Conservation (phyloP, 1,139 yeast species). For the Yamadazyma aaseri region DNA sequence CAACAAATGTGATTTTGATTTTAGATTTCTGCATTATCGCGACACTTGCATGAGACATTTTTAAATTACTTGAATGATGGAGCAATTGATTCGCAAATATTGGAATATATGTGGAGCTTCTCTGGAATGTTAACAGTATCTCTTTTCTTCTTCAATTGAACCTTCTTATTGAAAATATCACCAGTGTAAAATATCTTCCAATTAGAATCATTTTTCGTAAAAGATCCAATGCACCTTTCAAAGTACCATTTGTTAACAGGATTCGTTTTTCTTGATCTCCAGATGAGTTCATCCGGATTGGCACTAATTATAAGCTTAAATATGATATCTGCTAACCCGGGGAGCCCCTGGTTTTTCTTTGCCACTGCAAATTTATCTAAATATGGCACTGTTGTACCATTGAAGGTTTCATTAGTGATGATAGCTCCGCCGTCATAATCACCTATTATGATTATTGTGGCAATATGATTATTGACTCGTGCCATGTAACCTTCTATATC, state of each 20-base stretch:
- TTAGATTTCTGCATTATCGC: neutral
- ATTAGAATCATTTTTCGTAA: slow-evolving; percentile 48
- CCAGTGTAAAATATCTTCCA: slow-evolving; percentile 78
- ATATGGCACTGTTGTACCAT: slow-evolving; percentile 51
- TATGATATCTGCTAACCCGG: slow-evolving; percentile 90
- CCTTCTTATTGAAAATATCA: slow-evolving; percentile 37
- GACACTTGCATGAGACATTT: too few relatives aligned
- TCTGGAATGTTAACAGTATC: slow-evolving; percentile 28
- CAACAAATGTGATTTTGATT: too few relatives aligned
- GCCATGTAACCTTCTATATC: slow-evolving; percentile 61
- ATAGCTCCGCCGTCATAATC: slow-evolving; percentile 96
- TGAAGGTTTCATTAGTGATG: slow-evolving; percentile 65
- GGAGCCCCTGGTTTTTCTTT: slow-evolving; percentile 78
- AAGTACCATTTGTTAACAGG: slow-evolving; percentile 98
- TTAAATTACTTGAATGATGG: slow-evolving; percentile 25
- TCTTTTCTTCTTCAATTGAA: slow-evolving; percentile 23
- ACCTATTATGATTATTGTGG: slow-evolving; percentile 82
- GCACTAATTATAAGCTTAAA: slow-evolving; percentile 74
- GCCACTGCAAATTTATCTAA: slow-evolving; percentile 92
- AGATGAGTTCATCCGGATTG: slow-evolving; percentile 72
- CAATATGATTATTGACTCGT: slow-evolving; percentile 64
- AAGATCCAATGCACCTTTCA: slow-evolving; percentile 79
- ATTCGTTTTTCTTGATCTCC: slow-evolving; percentile 84
- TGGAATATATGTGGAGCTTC: slow-evolving; percentile 27
- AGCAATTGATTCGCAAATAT: slow-evolving; percentile 33